Conservation (phyloP, 371 early-diverging fungal species). For the Conidiobolus incongruus region DNA sequence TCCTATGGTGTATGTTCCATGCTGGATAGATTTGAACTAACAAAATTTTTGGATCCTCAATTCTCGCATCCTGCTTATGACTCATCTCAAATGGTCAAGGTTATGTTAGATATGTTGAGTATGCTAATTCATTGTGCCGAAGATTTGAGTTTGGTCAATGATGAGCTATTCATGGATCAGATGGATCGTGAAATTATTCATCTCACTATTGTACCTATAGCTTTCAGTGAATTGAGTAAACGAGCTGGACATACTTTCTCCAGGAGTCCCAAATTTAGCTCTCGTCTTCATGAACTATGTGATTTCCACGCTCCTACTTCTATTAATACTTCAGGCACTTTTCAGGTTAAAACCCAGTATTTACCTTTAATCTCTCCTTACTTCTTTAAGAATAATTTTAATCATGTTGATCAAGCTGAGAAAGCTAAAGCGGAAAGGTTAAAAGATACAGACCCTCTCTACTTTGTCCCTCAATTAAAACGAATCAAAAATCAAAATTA, state of each 20-base stretch:
- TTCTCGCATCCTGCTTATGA: constrained; percentile 38
- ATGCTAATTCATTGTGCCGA: constrained; percentile 55
- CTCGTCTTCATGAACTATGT: constrained; percentile 47
- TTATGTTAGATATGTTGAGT: constrained; percentile 71
- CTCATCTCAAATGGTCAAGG: constrained; percentile 32
- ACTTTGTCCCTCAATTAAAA: constrained; percentile 30
- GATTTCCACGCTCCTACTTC: constrained; percentile 59
- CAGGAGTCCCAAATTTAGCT: too few relatives aligned
- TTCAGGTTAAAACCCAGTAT: constrained; percentile 60
- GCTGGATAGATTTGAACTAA: too few relatives aligned
- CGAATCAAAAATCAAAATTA: constrained; percentile 42
- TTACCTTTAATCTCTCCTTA: constrained; percentile 70
- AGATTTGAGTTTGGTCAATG: constrained; percentile 46
- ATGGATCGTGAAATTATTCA: constrained; percentile 77
- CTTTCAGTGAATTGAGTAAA: constrained; percentile 68
- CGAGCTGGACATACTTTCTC: too few relatives aligned
- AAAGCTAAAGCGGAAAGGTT: too few relatives aligned
- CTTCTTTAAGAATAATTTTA: constrained; percentile 77
- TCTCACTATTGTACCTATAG: constrained; percentile 35
- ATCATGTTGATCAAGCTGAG: constrained; percentile 67
- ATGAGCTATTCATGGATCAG: constrained; percentile 33
- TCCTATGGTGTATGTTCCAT: too few relatives aligned
- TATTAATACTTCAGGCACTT: constrained; percentile 56
- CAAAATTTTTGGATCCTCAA: too few relatives aligned
- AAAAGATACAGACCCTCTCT: constrained; percentile 4